Percentiles rank a stretch among this genome's conserved stretches.
These are phyloP conservation scores for Pseudisothecium myosuroides DNA, from an alignment of 225 moss, liverwort and hornwort genomes.

Conservation along the genomic window DNA sequence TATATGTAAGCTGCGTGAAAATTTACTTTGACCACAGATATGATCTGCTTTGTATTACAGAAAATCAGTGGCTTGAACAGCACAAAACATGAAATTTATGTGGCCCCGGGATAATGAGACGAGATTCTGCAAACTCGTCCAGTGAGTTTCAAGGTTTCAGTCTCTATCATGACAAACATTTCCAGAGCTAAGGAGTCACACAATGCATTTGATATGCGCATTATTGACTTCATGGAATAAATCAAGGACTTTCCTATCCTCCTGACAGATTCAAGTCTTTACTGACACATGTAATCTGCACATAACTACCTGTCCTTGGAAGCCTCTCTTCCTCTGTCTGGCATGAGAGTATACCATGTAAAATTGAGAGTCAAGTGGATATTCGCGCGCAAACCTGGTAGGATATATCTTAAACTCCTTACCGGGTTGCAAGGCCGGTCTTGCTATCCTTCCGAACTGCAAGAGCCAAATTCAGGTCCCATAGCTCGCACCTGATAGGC, in stretches of 20 bases:
- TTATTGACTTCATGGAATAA: not conserved
- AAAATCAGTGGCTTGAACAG: not conserved
- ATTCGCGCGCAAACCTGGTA: not conserved
- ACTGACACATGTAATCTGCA: not conserved
- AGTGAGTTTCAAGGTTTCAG: not conserved
- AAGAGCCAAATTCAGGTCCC: constrained; percentile 61
- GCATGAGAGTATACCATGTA: not conserved
- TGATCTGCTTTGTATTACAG: not conserved
- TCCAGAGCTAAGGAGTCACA: not conserved
- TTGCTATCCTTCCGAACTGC: constrained; percentile 63
- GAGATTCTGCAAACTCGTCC: not conserved
- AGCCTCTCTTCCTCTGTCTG: not conserved
- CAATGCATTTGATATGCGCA: not conserved
- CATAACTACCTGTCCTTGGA: not conserved
- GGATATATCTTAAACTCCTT: not conserved
- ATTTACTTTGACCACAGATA: not conserved
- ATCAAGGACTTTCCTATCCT: not conserved
- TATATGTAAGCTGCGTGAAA: not conserved
- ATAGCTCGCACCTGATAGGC: constrained; percentile 83
- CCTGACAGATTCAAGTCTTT: not conserved
- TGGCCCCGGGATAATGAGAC: not conserved
- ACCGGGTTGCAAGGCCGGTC: constrained; percentile 21
- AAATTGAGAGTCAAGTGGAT: not conserved
- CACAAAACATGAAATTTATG: not conserved
- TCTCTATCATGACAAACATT: not conserved